Conservation (phyloP, 2,329 filamentous ascomycete genomes). For the Diaporthe ilicicola region DNA sequence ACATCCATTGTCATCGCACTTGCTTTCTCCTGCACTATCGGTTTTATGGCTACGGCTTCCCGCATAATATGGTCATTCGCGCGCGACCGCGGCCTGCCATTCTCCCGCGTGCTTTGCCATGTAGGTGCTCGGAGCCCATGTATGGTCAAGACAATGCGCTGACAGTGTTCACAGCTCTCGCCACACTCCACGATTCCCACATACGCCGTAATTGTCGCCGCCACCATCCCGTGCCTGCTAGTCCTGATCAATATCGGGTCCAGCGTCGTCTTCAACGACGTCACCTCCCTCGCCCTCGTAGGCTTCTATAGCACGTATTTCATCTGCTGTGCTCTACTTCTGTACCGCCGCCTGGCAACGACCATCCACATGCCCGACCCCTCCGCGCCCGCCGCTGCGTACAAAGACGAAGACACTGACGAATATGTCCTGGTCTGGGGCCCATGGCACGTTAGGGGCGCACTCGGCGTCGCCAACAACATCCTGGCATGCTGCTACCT, state of each 20-base stretch:
- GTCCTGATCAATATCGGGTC: slow-evolving; percentile 41
- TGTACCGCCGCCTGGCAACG: slow-evolving; percentile 47
- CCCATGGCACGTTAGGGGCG: slow-evolving; percentile 60
- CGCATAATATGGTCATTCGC: slow-evolving; percentile 41
- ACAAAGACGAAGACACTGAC: not conserved
- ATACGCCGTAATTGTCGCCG: slow-evolving; percentile 35
- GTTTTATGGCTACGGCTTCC: slow-evolving; percentile 37
- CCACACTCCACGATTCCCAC: slow-evolving; percentile 35
- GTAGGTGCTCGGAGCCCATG: not conserved
- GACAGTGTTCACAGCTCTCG: slow-evolving; percentile 32
- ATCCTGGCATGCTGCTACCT: slow-evolving; percentile 61
- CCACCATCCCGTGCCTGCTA: slow-evolving; percentile 36
- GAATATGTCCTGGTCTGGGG: slow-evolving; percentile 56
- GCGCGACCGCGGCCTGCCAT: slow-evolving; percentile 36
- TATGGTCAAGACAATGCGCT: not conserved
- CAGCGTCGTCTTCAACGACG: slow-evolving; percentile 50
- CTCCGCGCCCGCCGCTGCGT: not conserved
- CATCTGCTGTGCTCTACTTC: slow-evolving; percentile 48
- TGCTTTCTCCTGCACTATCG: slow-evolving; percentile 33
- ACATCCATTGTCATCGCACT: slow-evolving; percentile 36
- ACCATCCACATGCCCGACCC: not conserved
- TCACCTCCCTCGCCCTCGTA: slow-evolving; percentile 52
- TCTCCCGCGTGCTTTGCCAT: slow-evolving; percentile 18
- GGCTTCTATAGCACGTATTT: slow-evolving; percentile 55
- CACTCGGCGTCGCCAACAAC: slow-evolving; percentile 62